Evolutionary conservation across 2,329 filamentous ascomycete species (phyloP), one percentile per base, ranked within the genome.

Genomic region (Cephalotrichum gorgonifer): DNA sequence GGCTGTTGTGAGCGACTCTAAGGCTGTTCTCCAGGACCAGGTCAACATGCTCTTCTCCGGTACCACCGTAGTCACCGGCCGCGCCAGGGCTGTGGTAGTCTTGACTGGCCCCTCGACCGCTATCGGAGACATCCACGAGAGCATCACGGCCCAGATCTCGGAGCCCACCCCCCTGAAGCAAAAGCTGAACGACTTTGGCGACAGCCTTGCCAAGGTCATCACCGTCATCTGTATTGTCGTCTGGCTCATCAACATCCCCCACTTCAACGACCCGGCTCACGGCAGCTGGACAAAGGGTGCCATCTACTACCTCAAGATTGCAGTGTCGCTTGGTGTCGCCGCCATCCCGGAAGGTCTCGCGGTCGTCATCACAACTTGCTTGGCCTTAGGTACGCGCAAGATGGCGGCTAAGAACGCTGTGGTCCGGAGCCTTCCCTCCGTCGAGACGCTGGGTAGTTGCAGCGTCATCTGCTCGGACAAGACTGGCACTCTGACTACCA

Each of bases 401-500:
- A 98, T 98, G 94, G 94, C 93, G 20, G 87, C 89, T 52, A 97
- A 95, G 75, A 97, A 97, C 62, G 93, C 93, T 7, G 90, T 98
- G 33, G 94, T 98, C 51, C 83, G 94, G 66, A 96, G 89, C 63
- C 73, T 98, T 58, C 93, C 93, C 20, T 98, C 93, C 2, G 93
- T 98, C 47, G 93, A 98, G 70, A 98, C 93, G 12, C 77, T 98
- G 48, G 93, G 93, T 63, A 98, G 93, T 76, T 98, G 93, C 79
- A 98, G 93, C 61, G 90, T 98, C 50, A 96, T 98, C 64, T 98
- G 94, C 74, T 98, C 94, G 4, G 93, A 98, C 75, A 98, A 98
- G 76, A 98, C 93, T 5, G 94, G 93, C 57, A 98, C 93, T 44
- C 71, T 98, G 63, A 98, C 93, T 11, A 98, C 93, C 38, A 98